A percentile compares a stretch with the other conserved stretches of the same genome.
These are phyloP conservation scores for Yamadazyma olivae DNA, from an alignment of 805 yeast genomes.

Conservation along the genomic window DNA sequence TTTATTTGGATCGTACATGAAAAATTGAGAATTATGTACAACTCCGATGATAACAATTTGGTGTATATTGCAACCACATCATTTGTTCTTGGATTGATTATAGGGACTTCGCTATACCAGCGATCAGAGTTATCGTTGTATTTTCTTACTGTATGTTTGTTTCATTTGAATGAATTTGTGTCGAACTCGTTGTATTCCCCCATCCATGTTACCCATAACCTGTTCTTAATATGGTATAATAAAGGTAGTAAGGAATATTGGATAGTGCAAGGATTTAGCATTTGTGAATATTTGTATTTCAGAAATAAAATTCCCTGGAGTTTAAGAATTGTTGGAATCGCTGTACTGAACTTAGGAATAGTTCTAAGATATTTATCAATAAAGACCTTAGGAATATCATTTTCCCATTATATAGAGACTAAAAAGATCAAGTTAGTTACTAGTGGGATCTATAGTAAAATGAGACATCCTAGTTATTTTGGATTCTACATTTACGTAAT, in stretches of 20 bases:
- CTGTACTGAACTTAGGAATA: conserved; percentile 60
- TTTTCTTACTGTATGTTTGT: conserved; percentile 1
- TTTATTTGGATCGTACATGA: conserved; percentile 21
- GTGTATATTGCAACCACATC: conserved; percentile 18
- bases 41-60: conserved; percentile 16
- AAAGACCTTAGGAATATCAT: conserved; percentile 72
- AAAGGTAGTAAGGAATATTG: conserved; percentile 29
- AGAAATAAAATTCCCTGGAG: background rate
- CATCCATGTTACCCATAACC: conserved; percentile 18
- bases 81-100: conserved; percentile 16
- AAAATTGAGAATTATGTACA: conserved; percentile 3
- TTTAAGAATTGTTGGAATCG: conserved; percentile 41
- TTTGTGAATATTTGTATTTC: conserved; percentile 19
- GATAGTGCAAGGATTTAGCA: conserved; percentile 22
- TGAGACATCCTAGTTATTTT: conserved; percentile 38
- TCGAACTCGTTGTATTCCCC: conserved; percentile 24
- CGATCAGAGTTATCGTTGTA: conserved; percentile 3
- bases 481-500: conserved; percentile 34
- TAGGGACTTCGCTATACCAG: conserved; percentile 7
- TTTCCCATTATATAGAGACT: conserved; percentile 48
- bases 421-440: conserved; percentile 28
- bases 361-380: conserved; percentile 68
- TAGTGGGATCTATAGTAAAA: conserved; percentile 25
- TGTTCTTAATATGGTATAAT: conserved; percentile 35
- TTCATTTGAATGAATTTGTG: conserved; percentile 24